Evolutionary conservation across 495 filamentous ascomycete genomes (phyloP), one percentile per base, ranked within the genome.

Genomic region (Penicillium flavigenum): DNA sequence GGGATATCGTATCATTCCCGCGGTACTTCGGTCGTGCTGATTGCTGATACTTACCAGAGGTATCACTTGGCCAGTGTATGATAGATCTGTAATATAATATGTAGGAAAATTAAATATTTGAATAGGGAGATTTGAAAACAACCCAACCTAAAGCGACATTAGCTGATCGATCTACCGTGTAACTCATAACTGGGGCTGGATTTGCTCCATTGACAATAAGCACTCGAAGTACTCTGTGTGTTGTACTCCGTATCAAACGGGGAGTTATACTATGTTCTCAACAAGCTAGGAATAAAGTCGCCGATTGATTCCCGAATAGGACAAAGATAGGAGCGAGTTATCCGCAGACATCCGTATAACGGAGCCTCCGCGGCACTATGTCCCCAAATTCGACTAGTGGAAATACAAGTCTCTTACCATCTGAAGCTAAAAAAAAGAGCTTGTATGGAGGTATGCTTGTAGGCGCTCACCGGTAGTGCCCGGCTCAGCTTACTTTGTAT

Each of bases 11-110:
- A 38, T 80, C 90, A 19, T 98, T 97, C 69, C 94, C 94, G 44
- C 83, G 94, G 63, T 95, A 91, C 83, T 84, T 86, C 67, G 90
- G 90, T n/a, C 85, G 90, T 56, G 96, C 92, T 66, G 92, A 96
- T 71, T 96, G 92, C 69, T 98, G 63, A 58, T 39, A 24, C 38
- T 12, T 7, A 32, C 20, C 36, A 42, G 11, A 27, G n/a, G 49
- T 44, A 46, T 51, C 22, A 11, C 26, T 3, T 41, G 20, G 39
- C 34, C 12, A 54, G 26, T 61, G 63, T 65, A 63, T 51, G 47
- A 61, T 63, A 59, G 36, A 57, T 54, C 14, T 65, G 54, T 67
- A 64, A 32, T 22, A 64, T 63, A 62, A 34, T 55, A 17, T 29
- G 42, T 29, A 54, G 26, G 14, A 17, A 47, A 46, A 38, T 14